These are phyloP conservation scores for Diplodia corticola DNA, from an alignment of 2,329 filamentous ascomycete species.

Conservation along the genomic window DNA sequence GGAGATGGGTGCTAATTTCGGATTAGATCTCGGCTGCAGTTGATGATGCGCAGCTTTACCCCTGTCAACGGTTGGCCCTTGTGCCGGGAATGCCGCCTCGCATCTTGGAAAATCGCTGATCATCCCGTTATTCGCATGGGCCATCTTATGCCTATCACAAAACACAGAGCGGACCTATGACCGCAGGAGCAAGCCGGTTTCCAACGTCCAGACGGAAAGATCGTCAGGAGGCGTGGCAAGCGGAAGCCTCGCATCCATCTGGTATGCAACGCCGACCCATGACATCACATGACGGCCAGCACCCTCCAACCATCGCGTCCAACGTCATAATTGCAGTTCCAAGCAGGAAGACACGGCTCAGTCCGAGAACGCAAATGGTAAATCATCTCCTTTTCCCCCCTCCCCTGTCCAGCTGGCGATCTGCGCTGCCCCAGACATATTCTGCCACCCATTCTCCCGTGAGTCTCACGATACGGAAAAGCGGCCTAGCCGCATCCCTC, in stretches of 20 bases:
- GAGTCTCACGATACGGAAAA: neutral
- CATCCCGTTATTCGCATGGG: slow-evolving; percentile 3
- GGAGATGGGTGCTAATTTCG: neutral
- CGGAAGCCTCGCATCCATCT: neutral
- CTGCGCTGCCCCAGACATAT: neutral
- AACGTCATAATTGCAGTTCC: slow-evolving; percentile 1
- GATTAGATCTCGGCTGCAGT: slow-evolving; percentile 9
- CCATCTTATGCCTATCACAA: slow-evolving; percentile 1
- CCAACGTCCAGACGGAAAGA: slow-evolving; percentile 7
- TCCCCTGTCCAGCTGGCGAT: neutral
- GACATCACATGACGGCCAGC: slow-evolving; percentile 12
- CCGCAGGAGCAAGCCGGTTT: neutral
- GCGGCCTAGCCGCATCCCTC: neutral
- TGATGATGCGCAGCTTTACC: neutral
- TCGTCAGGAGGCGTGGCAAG: slow-evolving; percentile 9
- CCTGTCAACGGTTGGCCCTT: slow-evolving; percentile 3
- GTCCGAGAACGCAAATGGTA: neutral
- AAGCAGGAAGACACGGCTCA: slow-evolving; percentile 10
- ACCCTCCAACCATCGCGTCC: slow-evolving; percentile 5
- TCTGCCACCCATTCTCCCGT: neutral
- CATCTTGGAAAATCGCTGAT: slow-evolving; percentile 10
- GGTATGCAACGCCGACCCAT: slow-evolving; percentile 5
- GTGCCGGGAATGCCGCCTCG: slow-evolving; percentile 6
- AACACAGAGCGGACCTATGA: neutral
- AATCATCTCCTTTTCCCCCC: neutral